Conservation (phyloP, 2,329 filamentous ascomycete species). For the Fusarium cyanostomum region DNA sequence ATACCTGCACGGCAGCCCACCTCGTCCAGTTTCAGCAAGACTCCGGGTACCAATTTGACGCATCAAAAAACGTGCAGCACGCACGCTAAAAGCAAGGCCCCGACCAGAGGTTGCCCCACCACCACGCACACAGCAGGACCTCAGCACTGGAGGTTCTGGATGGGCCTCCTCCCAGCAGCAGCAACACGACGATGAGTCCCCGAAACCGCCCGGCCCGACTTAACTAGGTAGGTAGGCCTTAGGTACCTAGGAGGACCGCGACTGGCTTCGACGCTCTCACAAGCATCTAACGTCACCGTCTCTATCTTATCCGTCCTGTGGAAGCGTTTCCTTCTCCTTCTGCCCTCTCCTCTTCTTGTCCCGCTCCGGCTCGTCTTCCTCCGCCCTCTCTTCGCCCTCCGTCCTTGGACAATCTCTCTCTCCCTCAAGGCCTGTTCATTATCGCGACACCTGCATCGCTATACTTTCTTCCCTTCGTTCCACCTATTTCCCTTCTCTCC, state of each 20-base stretch:
- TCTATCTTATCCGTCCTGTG: slow-evolving; percentile 22
- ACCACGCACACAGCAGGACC: slow-evolving; percentile 6
- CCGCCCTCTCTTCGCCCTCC: neutral
- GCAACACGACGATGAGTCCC: slow-evolving; percentile 39
- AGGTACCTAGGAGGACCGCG: slow-evolving; percentile 3
- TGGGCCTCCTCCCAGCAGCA: slow-evolving; percentile 15
- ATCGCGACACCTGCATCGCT: slow-evolving; percentile 7
- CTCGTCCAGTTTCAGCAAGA: slow-evolving; percentile 15
- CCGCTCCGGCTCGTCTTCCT: slow-evolving; percentile 15
- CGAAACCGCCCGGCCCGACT: slow-evolving; percentile 42
- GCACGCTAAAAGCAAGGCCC: slow-evolving; percentile 29
- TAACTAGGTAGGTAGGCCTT: slow-evolving; percentile 16
- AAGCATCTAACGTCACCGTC: slow-evolving; percentile 40
- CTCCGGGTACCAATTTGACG: slow-evolving; percentile 35
- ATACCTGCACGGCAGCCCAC: slow-evolving; percentile 1
- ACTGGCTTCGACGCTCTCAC: slow-evolving; percentile 43
- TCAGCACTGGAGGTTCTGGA: slow-evolving; percentile 5
- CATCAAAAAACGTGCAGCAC: slow-evolving; percentile 15
- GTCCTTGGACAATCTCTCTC: slow-evolving; percentile 11
- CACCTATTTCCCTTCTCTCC: neutral
- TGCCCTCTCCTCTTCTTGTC: slow-evolving; percentile 19
- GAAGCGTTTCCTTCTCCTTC: slow-evolving; percentile 8
- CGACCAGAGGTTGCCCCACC: slow-evolving; percentile 24
- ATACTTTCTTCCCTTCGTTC: neutral
- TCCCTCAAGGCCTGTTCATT: slow-evolving; percentile 5